Conservation (phyloP, 2,329 filamentous ascomycete genomes). For the Leptographium wingfieldii region DNA sequence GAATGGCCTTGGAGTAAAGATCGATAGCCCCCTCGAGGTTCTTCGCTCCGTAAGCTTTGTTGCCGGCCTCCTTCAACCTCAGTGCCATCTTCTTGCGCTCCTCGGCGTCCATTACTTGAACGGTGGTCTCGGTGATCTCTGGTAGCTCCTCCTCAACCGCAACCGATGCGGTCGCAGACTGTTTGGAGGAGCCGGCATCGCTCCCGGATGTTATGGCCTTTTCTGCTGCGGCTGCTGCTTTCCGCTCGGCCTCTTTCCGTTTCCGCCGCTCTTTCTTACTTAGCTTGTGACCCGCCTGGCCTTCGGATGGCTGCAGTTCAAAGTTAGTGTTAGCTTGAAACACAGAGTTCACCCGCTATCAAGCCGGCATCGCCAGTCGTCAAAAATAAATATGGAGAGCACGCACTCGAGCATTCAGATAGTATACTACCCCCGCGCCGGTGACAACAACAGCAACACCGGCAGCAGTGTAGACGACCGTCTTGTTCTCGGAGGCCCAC, state of each 20-base stretch:
- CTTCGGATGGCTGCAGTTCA: not conserved
- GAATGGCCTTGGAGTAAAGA: constrained; percentile 87
- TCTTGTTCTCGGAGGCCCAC: constrained; percentile 95
- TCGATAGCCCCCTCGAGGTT: constrained; percentile 90
- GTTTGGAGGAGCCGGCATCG: constrained; percentile 15
- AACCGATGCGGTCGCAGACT: constrained; percentile 28
- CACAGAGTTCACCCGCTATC: not conserved
- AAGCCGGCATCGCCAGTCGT: not conserved
- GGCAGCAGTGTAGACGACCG: constrained; percentile 88
- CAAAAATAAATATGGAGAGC: constrained; percentile 1
- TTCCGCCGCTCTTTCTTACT: constrained; percentile 86
- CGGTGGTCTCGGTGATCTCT: constrained; percentile 47
- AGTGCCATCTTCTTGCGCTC: constrained; percentile 77
- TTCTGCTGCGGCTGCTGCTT: constrained; percentile 39
- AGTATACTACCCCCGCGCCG: constrained; percentile 86
- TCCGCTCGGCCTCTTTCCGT: constrained; percentile 63
- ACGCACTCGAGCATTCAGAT: constrained; percentile 53
- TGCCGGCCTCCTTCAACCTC: constrained; percentile 89
- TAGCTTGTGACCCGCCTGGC: constrained; percentile 45
- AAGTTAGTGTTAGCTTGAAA: not conserved
- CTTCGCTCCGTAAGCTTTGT: constrained; percentile 91
- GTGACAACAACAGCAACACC: constrained; percentile 87
- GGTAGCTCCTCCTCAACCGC: constrained; percentile 53
- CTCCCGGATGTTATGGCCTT: constrained; percentile 26
- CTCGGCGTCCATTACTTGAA: constrained; percentile 39